phyloP scores from a whole-genome alignment of 257 asterid species.

The Knoxia roxburghii region DNA sequence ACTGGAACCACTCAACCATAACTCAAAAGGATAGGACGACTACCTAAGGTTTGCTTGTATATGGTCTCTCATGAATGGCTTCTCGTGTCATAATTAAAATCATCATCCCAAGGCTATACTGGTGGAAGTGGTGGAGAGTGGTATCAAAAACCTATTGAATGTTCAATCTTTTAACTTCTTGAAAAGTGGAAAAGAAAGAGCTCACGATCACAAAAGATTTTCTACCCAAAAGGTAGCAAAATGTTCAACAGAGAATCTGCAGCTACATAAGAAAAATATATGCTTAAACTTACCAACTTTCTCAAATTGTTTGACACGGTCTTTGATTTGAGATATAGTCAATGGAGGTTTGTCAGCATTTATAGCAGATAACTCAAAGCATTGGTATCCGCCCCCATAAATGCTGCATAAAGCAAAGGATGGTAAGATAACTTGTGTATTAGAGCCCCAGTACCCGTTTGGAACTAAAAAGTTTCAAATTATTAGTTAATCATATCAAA shows the following conservation, averaged over 20 bases:
- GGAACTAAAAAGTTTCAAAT: constrained; percentile 1
- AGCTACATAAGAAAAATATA: not conserved
- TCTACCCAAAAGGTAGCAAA: not conserved
- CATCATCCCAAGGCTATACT: not conserved
- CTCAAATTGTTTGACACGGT: constrained; percentile 73
- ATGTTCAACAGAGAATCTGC: not conserved
- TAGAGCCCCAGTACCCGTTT: too few species aligned
- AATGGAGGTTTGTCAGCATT: constrained; percentile 97
- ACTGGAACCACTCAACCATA: not conserved
- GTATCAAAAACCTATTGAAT: not conserved
- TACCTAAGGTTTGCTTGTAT: not conserved
- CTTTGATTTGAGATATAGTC: constrained; percentile 63
- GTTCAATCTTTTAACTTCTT: not conserved
- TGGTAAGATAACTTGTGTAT: not conserved
- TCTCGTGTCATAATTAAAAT: not conserved
- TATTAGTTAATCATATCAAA: not conserved
- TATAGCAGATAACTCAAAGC: constrained; percentile 91
- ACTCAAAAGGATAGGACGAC: not conserved
- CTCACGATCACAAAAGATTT: not conserved
- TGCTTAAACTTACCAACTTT: constrained; percentile 60
- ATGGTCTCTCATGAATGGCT: not conserved
- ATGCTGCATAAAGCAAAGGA: constrained; percentile 48
- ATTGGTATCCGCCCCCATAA: constrained; percentile 83
- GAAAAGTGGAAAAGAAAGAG: not conserved
- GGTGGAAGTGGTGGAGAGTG: not conserved